These are phyloP conservation scores for Tuber microsphaerosporum DNA, from an alignment of 495 filamentous ascomycete species.

Conservation along the genomic window DNA sequence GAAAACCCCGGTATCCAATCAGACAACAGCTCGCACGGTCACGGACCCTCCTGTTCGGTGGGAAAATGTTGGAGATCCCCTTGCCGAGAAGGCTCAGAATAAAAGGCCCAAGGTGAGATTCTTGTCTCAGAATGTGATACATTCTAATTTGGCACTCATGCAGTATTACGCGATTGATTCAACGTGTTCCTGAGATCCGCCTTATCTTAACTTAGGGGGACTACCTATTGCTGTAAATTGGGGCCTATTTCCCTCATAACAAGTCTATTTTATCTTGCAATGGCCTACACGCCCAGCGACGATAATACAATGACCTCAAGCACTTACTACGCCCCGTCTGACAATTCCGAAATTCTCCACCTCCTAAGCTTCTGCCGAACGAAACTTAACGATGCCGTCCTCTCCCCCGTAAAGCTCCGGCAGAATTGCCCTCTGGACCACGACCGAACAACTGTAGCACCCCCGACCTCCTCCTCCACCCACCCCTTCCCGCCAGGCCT, in stretches of 20 bases:
- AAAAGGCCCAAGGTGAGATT: neutral
- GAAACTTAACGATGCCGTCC: constrained; percentile 16
- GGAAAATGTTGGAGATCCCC: neutral
- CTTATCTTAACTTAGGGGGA: neutral
- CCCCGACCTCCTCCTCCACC: constrained; percentile 12
- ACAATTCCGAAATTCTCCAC: constrained; percentile 16
- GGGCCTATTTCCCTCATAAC: neutral
- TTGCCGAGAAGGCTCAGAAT: neutral
- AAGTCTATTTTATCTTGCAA: neutral
- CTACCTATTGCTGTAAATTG: neutral
- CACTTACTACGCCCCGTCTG: neutral
- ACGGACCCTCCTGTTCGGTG: neutral
- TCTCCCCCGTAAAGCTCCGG: constrained; percentile 17
- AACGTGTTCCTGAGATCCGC: neutral
- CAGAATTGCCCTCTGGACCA: constrained; percentile 22
- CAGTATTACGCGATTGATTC: neutral
- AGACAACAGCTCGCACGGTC: neutral
- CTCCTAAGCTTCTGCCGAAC: constrained; percentile 12
- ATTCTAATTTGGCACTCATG: neutral
- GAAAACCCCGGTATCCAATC: neutral
- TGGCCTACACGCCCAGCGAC: neutral
- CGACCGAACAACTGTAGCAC: constrained; percentile 9
- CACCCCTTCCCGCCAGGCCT: neutral
- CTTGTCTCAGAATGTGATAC: constrained; percentile 1
- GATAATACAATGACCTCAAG: neutral